Percentiles rank a stretch among this genome's conserved stretches.
These are phyloP conservation scores for Scopulariopsis brevicaulis DNA, from an alignment of 2,329 filamentous ascomycete species.

Conservation along the genomic window DNA sequence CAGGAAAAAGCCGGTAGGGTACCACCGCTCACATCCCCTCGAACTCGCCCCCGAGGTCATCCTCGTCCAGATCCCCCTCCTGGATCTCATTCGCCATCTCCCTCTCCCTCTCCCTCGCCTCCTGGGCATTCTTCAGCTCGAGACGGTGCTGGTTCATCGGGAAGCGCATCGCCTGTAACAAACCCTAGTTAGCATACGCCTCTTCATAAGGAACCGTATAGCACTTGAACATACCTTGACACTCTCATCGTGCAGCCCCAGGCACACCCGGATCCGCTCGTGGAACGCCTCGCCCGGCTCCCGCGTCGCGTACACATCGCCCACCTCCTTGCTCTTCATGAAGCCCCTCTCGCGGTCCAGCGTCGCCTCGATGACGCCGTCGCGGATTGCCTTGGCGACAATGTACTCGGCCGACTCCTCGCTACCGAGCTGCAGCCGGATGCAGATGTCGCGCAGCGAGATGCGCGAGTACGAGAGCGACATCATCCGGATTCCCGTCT, in stretches of 20 bases:
- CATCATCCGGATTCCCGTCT: slow-evolving; percentile 98
- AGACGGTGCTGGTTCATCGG: slow-evolving; percentile 98
- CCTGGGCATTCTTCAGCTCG: slow-evolving; percentile 95
- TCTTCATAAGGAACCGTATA: background rate
- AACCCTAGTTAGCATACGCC: background rate
- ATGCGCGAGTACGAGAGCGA: slow-evolving; percentile 96
- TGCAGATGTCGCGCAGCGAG: slow-evolving; percentile 92
- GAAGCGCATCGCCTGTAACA: slow-evolving; percentile 80
- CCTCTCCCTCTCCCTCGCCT: slow-evolving; percentile 90
- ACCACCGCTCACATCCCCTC: slow-evolving; percentile 66
- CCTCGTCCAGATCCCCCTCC: slow-evolving; percentile 92
- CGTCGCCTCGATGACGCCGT: slow-evolving; percentile 92
- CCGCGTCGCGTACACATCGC: slow-evolving; percentile 89
- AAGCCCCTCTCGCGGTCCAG: slow-evolving; percentile 90
- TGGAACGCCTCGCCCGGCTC: slow-evolving; percentile 97
- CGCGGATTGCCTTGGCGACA: slow-evolving; percentile 94
- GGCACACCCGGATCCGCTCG: slow-evolving; percentile 84
- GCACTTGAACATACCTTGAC: slow-evolving; percentile 63
- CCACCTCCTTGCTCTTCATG: slow-evolving; percentile 97
- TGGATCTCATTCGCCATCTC: slow-evolving; percentile 99
- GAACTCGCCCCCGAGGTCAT: slow-evolving; percentile 91
- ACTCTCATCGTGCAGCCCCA: slow-evolving; percentile 90
- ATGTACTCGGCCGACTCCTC: slow-evolving; percentile 99
- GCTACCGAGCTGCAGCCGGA: slow-evolving; percentile 82
- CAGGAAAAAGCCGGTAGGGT: background rate